These are phyloP conservation scores for Mallotus repandus DNA, from an alignment of 441 rosid species.

Conservation along the genomic window DNA sequence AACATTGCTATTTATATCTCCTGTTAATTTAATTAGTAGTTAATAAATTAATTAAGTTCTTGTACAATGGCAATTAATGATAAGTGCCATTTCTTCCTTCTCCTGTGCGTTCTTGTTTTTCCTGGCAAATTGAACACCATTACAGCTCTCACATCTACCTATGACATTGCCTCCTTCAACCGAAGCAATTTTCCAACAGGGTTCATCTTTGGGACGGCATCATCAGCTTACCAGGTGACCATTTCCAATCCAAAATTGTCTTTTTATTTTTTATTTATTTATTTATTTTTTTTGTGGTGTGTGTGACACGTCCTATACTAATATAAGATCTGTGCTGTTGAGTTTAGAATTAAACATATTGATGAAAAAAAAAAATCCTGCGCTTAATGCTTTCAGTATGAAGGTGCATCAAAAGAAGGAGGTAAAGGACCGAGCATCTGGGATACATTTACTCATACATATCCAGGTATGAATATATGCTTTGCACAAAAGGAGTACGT, in stretches of 20 bases:
- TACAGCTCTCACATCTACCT: neutral
- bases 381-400: conserved; percentile 35
- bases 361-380: too few relatives aligned
- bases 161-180: conserved; percentile 19
- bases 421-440: conserved; percentile 63
- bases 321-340: too few relatives aligned
- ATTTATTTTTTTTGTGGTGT: too few relatives aligned
- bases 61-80: too few relatives aligned
- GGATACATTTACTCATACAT: conserved; percentile 47
- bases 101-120: too few relatives aligned
- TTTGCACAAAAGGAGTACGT: too few relatives aligned
- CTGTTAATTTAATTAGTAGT: too few relatives aligned
- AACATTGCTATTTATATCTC: too few relatives aligned
- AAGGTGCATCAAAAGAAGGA: conserved; percentile 58
- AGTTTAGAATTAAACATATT: neutral
- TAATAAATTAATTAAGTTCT: too few relatives aligned
- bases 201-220: conserved; percentile 50
- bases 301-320: neutral
- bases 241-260: neutral
- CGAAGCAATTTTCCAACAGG: conserved; percentile 53
- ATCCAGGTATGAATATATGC: conserved; percentile 38
- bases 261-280: too few relatives aligned
- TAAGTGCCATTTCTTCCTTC: too few relatives aligned
- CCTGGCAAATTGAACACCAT: too few relatives aligned
- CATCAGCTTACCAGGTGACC: conserved; percentile 78